These are phyloP conservation scores for Penicillium macrosclerotiorum DNA, from an alignment of 495 filamentous ascomycete genomes.

Conservation along the genomic window DNA sequence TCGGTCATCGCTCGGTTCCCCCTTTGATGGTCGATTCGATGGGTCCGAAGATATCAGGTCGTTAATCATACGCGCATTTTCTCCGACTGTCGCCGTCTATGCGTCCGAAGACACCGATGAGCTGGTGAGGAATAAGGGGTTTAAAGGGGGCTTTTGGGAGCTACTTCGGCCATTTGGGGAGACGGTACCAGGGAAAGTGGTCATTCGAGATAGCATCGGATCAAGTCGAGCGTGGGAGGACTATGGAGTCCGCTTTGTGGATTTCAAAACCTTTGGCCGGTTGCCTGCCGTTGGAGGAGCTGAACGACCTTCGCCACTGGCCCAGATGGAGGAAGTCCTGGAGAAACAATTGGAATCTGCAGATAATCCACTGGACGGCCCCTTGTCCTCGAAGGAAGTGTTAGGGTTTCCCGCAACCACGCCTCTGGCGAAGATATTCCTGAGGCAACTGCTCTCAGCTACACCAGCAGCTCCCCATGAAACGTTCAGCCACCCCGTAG, in stretches of 20 bases:
- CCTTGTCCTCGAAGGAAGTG: conserved; percentile 35
- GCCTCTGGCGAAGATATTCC: conserved; percentile 76
- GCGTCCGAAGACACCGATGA: conserved; percentile 80
- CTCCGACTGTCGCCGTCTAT: conserved; percentile 81
- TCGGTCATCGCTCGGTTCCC: conserved; percentile 55
- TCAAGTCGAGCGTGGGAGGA: conserved; percentile 81
- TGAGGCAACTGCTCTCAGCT: conserved; percentile 79
- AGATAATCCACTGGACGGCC: conserved; percentile 31
- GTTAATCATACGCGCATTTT: conserved; percentile 78
- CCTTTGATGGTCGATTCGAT: conserved; percentile 48
- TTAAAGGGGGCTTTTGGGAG: conserved; percentile 75
- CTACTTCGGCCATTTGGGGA: conserved; percentile 92
- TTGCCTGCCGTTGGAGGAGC: conserved; percentile 18
- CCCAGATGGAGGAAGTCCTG: conserved; percentile 61
- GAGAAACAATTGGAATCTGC: conserved; percentile 41
- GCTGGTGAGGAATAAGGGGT: conserved; percentile 80
- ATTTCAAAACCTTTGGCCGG: conserved; percentile 36
- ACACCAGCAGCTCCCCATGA: conserved; percentile 77
- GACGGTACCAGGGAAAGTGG: conserved; percentile 79
- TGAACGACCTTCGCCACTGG: conserved; percentile 31
- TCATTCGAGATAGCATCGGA: conserved; percentile 84
- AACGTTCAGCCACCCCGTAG: conserved; percentile 91
- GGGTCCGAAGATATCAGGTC: conserved; percentile 63
- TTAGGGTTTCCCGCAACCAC: conserved; percentile 39
- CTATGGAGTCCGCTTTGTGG: conserved; percentile 81